These are phyloP conservation scores for Fusarium gaditjirri DNA, from an alignment of 2,329 filamentous ascomycete species.

Conservation along the genomic window DNA sequence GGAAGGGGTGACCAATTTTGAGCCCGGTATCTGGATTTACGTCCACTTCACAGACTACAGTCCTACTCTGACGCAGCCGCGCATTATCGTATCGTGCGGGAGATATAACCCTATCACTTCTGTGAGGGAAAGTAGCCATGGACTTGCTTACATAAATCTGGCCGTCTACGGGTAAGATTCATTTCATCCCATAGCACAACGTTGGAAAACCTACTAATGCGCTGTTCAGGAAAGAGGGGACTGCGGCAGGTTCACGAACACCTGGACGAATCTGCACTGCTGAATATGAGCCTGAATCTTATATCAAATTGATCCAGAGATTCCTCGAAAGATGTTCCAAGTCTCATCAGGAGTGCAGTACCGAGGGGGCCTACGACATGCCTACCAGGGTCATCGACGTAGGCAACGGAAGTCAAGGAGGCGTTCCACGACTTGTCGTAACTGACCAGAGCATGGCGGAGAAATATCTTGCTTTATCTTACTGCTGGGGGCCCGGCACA, in stretches of 20 bases:
- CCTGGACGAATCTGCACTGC: neutral
- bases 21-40: constrained; percentile 8
- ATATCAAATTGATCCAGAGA: neutral
- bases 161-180: neutral
- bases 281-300: neutral
- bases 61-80: neutral
- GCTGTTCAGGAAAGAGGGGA: neutral
- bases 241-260: neutral
- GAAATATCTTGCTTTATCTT: constrained; percentile 1
- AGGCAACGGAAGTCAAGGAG: neutral
- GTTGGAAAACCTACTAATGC: neutral
- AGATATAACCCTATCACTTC: neutral
- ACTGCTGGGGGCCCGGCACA: constrained; percentile 17
- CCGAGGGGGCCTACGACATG: neutral
- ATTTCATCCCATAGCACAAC: neutral
- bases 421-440: neutral
- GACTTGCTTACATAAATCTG: neutral
- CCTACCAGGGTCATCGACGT: constrained; percentile 11
- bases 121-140: neutral
- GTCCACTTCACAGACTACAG: neutral
- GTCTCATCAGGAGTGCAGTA: neutral
- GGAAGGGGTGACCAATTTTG: neutral
- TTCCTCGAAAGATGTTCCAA: neutral
- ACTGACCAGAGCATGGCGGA: neutral
- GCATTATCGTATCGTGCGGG: neutral